These are phyloP conservation scores for Pythium insidiosum DNA, from an alignment of 352 stramenopile species.

Conservation along the genomic window DNA sequence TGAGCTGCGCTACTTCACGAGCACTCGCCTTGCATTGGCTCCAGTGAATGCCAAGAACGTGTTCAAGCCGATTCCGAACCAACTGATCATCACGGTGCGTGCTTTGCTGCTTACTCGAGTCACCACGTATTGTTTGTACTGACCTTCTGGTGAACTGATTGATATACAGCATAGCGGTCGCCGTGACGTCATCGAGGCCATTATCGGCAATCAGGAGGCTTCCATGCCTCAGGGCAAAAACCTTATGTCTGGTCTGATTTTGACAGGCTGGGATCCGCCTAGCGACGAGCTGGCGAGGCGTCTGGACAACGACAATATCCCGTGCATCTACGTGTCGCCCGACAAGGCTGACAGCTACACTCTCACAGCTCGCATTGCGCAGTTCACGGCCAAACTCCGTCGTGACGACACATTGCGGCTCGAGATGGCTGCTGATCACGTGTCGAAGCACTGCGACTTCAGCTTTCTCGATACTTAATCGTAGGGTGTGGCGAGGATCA, in stretches of 20 bases:
- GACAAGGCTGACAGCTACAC: constrained; percentile 84
- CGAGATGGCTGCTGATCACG: constrained; percentile 71
- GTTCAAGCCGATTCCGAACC: constrained; percentile 82
- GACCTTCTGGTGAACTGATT: neutral
- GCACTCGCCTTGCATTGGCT: constrained; percentile 70
- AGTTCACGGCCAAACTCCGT: constrained; percentile 80
- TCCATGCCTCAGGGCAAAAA: constrained; percentile 60
- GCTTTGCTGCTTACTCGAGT: neutral
- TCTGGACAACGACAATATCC: constrained; percentile 78
- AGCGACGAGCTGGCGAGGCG: constrained; percentile 52
- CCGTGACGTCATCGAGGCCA: constrained; percentile 78
- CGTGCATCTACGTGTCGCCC: constrained; percentile 82
- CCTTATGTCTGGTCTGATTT: constrained; percentile 68
- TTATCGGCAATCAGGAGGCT: constrained; percentile 75
- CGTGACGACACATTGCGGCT: constrained; percentile 65
- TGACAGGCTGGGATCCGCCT: constrained; percentile 77
- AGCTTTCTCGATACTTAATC: constrained; percentile 65
- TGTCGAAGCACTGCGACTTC: constrained; percentile 79
- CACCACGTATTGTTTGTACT: no score
- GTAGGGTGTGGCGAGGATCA: no score
- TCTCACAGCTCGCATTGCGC: constrained; percentile 63
- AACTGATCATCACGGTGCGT: constrained; percentile 78
- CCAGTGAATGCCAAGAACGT: constrained; percentile 68
- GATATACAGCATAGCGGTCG: constrained; percentile 63
- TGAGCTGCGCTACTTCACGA: constrained; percentile 78